Conservation (phyloP, 2,329 filamentous ascomycete species). For the Decorospora gaudefroyi region DNA sequence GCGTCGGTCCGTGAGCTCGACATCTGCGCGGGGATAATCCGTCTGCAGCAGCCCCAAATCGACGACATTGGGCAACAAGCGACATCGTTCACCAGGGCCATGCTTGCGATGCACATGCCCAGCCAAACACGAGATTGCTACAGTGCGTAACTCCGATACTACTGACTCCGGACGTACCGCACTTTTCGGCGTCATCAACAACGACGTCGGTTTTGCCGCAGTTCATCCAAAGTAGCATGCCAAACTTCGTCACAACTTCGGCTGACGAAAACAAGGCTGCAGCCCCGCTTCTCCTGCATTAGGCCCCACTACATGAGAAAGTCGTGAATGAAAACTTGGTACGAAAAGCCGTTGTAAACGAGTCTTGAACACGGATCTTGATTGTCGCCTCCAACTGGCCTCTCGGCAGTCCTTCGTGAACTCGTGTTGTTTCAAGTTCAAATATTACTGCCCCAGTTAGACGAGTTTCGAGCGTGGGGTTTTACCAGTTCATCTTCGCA, state of each 20-base stretch:
- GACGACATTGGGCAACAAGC: conserved; percentile 21
- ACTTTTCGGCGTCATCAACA: conserved; percentile 11
- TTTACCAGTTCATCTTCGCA: conserved; percentile 8
- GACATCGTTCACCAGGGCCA: conserved; percentile 11
- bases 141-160: conserved; percentile 26
- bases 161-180: neutral
- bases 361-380: conserved; percentile 6
- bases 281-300: conserved; percentile 16
- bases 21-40: conserved; percentile 17
- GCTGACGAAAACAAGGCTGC: conserved; percentile 13
- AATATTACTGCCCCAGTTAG: conserved; percentile 13
- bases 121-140: conserved; percentile 15
- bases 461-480: conserved; percentile 7
- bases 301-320: conserved; percentile 14
- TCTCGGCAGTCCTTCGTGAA: conserved; percentile 4
- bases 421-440: conserved; percentile 13
- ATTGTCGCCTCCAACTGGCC: conserved; percentile 8
- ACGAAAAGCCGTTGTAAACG: conserved; percentile 3
- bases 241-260: conserved; percentile 18
- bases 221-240: conserved; percentile 33
- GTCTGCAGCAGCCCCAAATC: conserved; percentile 16
- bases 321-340: conserved; percentile 3
- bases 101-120: neutral
- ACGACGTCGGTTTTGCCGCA: conserved; percentile 28
- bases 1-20: conserved; percentile 29